Conservation (phyloP, 805 yeast species). For the Suhomyces canberraensis region DNA sequence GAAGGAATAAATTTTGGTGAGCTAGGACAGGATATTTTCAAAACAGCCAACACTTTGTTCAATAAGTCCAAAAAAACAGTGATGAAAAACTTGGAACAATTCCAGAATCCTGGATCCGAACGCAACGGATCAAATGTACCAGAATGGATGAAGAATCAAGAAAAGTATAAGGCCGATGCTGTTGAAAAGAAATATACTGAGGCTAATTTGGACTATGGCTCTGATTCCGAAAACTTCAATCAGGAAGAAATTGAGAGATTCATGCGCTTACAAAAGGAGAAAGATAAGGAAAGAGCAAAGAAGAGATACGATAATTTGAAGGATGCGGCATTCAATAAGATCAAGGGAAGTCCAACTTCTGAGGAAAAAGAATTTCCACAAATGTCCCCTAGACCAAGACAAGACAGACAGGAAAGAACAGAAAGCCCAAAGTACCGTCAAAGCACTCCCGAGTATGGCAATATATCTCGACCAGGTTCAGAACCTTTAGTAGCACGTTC, state of each 20-base stretch:
- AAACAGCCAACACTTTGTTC: slow-evolving; percentile 57
- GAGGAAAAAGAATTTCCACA: not conserved
- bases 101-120: slow-evolving; percentile 27
- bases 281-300: slow-evolving; percentile 34
- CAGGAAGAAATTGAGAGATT: slow-evolving; percentile 38
- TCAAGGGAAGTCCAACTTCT: not conserved
- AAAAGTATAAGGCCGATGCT: slow-evolving; percentile 42
- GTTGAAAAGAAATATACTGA: slow-evolving; percentile 33
- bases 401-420: not conserved
- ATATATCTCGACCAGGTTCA: not conserved
- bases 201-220: slow-evolving; percentile 39
- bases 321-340: slow-evolving; percentile 12
- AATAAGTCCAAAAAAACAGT: slow-evolving; percentile 59
- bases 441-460: not conserved
- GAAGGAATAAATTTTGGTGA: slow-evolving; percentile 36
- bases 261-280: slow-evolving; percentile 34
- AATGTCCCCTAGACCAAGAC: not conserved
- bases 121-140: slow-evolving; percentile 42
- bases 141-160: slow-evolving; percentile 71
- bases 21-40: slow-evolving; percentile 52
- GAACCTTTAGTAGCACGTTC: not conserved
- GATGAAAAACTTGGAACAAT: slow-evolving; percentile 59
- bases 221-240: slow-evolving; percentile 46
- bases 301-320: slow-evolving; percentile 20
- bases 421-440: not conserved